Percentiles rank a stretch among this genome's conserved stretches.
These are phyloP conservation scores for Coffea humblotiana DNA, from an alignment of 305 asterid species.

Conservation along the genomic window DNA sequence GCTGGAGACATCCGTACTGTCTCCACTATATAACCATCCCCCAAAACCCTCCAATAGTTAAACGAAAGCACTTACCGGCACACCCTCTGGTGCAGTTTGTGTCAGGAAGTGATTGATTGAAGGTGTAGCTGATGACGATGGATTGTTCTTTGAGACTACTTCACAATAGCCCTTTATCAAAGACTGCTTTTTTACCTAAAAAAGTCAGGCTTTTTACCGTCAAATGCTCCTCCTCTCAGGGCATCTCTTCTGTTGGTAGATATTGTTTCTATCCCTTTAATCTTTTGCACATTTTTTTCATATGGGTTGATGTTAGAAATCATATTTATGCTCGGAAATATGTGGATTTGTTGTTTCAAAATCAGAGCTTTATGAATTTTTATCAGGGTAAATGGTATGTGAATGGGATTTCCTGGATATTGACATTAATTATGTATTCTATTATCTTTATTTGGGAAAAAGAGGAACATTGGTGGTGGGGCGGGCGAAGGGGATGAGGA, in stretches of 20 bases:
- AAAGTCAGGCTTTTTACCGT: slow-evolving; percentile 37
- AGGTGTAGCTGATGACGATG: slow-evolving; percentile 25
- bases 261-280: background rate
- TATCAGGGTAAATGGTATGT: background rate
- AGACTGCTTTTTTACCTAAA: slow-evolving; percentile 22
- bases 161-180: slow-evolving; percentile 11
- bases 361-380: background rate
- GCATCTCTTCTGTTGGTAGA: slow-evolving; percentile 37
- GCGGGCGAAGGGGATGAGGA: background rate
- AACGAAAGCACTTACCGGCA: background rate
- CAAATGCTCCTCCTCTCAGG: slow-evolving; percentile 47
- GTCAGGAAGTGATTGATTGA: background rate
- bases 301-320: background rate
- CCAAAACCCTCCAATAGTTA: background rate
- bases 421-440: background rate
- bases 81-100: background rate
- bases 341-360: background rate
- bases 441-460: background rate
- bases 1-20: too few species aligned
- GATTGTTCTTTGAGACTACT: slow-evolving; percentile 35
- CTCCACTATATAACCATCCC: too few species aligned
- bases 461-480: background rate
- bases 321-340: background rate
- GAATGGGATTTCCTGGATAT: background rate
- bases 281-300: background rate